Evolutionary conservation across 164 flowering plant species (phyloP).

Genomic region (Euptelea pleiosperma): DNA sequence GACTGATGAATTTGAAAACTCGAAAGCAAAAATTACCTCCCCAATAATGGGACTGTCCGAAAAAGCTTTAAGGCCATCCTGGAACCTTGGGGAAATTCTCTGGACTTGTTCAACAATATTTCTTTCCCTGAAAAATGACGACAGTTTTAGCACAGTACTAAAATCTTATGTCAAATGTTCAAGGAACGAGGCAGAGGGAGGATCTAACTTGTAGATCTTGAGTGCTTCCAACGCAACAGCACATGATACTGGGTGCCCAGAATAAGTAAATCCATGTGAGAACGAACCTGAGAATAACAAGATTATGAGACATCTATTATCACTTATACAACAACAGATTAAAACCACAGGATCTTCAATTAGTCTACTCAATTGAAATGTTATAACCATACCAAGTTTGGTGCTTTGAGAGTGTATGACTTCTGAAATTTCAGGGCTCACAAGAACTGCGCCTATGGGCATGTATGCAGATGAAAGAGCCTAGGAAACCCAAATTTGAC

Average conservation of each 20-base stretch:
- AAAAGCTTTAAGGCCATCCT: conserved; percentile 75
- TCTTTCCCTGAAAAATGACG: conserved; percentile 67
- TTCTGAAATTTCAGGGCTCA: conserved; percentile 86
- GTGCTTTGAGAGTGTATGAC: conserved; percentile 88
- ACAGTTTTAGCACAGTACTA: neutral
- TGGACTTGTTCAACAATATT: conserved; percentile 67
- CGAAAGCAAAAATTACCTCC: conserved; percentile 51
- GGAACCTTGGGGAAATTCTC: conserved; percentile 70
- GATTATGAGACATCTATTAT: neutral
- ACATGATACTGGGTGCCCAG: conserved; percentile 98
- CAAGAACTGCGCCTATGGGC: conserved; percentile 96
- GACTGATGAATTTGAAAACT: neutral
- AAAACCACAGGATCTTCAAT: neutral
- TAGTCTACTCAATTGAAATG: neutral
- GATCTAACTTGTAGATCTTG: conserved; percentile 78
- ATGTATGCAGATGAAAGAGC: conserved; percentile 88
- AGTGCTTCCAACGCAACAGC: conserved; percentile 93
- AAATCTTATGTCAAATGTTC: neutral
- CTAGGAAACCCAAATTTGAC: conserved; percentile 28
- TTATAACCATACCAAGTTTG: conserved; percentile 65
- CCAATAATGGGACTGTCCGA: conserved; percentile 92
- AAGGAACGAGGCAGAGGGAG: neutral
- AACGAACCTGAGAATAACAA: conserved; percentile 55
- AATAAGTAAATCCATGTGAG: conserved; percentile 96
- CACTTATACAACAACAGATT: neutral